These are phyloP conservation scores for Lyophyllum semitale DNA, from an alignment of 768 basidiomycete species.

Conservation along the genomic window DNA sequence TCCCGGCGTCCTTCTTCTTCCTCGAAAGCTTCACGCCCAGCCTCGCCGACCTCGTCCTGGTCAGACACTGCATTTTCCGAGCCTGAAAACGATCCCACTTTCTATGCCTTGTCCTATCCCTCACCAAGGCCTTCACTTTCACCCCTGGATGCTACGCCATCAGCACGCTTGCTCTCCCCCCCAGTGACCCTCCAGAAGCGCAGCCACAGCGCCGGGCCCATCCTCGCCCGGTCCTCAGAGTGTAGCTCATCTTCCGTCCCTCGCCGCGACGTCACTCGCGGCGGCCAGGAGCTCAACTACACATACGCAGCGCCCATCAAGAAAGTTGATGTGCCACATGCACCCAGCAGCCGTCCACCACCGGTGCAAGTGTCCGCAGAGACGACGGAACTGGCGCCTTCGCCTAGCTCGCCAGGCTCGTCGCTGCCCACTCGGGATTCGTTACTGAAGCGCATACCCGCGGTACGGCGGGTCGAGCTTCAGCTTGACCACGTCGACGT, in stretches of 20 bases:
- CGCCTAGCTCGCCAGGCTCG: neutral
- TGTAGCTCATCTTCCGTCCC: neutral
- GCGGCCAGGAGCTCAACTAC: neutral
- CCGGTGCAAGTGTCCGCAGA: neutral
- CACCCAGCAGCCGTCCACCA: too few species aligned
- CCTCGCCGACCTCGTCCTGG: slow-evolving; percentile 3
- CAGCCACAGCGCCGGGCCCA: slow-evolving; percentile 5
- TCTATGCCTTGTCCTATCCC: neutral
- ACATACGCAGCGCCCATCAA: neutral
- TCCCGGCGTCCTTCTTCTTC: neutral
- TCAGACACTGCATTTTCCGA: neutral
- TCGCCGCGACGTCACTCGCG: neutral
- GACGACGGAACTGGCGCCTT: neutral
- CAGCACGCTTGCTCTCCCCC: neutral
- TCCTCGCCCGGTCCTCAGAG: neutral
- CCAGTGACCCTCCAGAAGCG: neutral
- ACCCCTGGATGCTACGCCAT: neutral
- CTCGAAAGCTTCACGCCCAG: neutral
- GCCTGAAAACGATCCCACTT: neutral
- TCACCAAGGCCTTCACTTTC: neutral
- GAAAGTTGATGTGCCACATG: neutral
- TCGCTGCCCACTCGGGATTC: neutral
- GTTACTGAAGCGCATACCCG: neutral
- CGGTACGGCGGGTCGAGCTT: slow-evolving; percentile 3
- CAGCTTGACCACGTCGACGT: slow-evolving; percentile 36